phyloP scores from a whole-genome alignment of 2,329 filamentous ascomycete genomes.

The Pleomassaria siparia region DNA sequence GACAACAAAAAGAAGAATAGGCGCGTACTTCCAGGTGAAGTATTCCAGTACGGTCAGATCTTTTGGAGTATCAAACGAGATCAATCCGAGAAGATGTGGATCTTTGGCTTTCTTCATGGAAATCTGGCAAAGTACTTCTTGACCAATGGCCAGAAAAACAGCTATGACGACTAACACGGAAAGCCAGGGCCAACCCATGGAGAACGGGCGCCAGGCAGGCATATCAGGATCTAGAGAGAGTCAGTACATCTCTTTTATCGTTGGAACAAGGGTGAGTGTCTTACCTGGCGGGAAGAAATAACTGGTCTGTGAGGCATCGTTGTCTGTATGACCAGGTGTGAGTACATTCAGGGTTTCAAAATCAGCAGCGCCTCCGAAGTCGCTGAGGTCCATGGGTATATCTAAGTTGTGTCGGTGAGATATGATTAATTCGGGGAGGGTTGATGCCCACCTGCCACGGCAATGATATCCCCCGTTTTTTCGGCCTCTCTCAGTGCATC shows the following conservation, averaged over 20 bases:
- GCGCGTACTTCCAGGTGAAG: slow-evolving; percentile 45
- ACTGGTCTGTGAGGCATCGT: slow-evolving; percentile 31
- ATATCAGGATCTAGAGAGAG: slow-evolving; percentile 36
- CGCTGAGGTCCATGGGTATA: slow-evolving; percentile 47
- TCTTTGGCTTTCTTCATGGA: slow-evolving; percentile 27
- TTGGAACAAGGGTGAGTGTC: background rate
- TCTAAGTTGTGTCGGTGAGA: slow-evolving; percentile 29
- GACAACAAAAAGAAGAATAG: slow-evolving; percentile 50
- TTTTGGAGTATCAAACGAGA: slow-evolving; percentile 31
- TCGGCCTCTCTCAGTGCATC: slow-evolving; percentile 47
- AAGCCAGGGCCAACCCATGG: slow-evolving; percentile 43
- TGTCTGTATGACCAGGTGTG: slow-evolving; percentile 17
- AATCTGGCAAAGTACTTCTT: slow-evolving; percentile 41
- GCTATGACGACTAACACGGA: slow-evolving; percentile 37
- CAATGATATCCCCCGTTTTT: slow-evolving; percentile 47
- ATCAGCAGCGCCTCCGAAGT: slow-evolving; percentile 39
- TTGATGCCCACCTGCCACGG: slow-evolving; percentile 26
- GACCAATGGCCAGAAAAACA: slow-evolving; percentile 34
- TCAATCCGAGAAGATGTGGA: slow-evolving; percentile 25
- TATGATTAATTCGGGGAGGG: background rate
- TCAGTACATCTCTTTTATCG: slow-evolving; percentile 5
- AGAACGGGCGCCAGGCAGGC: slow-evolving; percentile 43
- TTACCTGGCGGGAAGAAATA: slow-evolving; percentile 42
- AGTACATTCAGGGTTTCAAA: slow-evolving; percentile 34
- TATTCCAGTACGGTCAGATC: slow-evolving; percentile 31